phyloP scores from a whole-genome alignment of 2,329 filamentous ascomycete species.

The Ceratocystiopsis brevicomis region DNA sequence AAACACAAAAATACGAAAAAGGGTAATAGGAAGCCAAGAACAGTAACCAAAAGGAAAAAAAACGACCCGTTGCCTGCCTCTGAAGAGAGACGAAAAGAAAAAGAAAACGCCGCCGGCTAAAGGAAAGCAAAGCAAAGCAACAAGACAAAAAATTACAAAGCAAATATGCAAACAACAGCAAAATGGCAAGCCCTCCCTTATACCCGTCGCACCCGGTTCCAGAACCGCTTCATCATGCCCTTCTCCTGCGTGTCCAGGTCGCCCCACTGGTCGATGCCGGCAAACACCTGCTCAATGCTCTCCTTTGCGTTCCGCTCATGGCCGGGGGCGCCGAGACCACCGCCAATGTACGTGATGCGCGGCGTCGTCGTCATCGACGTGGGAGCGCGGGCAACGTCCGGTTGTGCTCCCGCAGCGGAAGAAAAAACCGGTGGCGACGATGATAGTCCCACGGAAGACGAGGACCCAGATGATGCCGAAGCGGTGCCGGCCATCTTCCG shows the following conservation, averaged over 20 bases:
- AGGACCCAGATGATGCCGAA: not conserved
- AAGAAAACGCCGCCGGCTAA: not conserved
- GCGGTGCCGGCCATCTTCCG: not conserved
- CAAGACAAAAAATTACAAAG: constrained; percentile 1
- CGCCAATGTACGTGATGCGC: constrained; percentile 12
- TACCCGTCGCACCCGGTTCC: constrained; percentile 38
- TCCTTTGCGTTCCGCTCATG: constrained; percentile 19
- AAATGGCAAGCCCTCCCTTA: constrained; percentile 3
- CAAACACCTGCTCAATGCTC: constrained; percentile 33
- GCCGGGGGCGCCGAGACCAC: constrained; percentile 11
- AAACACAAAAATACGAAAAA: not conserved
- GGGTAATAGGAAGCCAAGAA: constrained; percentile 3
- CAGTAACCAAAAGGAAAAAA: not conserved
- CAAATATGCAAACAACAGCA: not conserved
- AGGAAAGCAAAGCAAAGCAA: not conserved
- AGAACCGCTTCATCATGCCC: constrained; percentile 42
- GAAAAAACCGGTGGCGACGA: no score
- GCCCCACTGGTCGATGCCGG: constrained; percentile 31
- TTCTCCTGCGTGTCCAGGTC: constrained; percentile 26
- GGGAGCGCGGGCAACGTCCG: not conserved
- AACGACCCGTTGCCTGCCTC: not conserved
- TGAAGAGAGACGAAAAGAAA: not conserved
- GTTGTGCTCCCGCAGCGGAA: no score
- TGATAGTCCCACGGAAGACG: no score
- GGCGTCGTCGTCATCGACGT: constrained; percentile 7